These are phyloP conservation scores for Gardenia jasminoides DNA, from an alignment of 257 asterid genomes.

Conservation along the genomic window DNA sequence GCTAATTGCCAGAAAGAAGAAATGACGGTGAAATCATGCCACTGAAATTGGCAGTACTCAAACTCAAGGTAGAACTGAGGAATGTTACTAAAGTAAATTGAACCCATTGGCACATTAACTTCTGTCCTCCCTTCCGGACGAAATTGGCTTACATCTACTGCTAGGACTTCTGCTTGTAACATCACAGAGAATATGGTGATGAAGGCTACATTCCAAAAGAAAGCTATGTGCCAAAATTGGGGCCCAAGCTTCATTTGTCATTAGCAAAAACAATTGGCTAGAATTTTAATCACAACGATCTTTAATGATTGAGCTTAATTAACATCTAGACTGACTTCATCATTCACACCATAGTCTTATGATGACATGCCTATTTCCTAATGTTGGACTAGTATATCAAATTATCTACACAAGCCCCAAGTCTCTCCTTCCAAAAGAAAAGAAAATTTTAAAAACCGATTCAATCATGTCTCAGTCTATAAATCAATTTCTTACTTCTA, in stretches of 20 bases:
- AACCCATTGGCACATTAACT: not conserved
- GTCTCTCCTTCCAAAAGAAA: not conserved
- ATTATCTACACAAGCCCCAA: not conserved
- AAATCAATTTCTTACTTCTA: not conserved
- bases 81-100: not conserved
- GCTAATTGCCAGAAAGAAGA: constrained; percentile 12
- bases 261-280: not conserved
- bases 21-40: constrained; percentile 22
- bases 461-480: not conserved
- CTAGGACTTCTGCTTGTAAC: not conserved
- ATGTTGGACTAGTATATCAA: not conserved
- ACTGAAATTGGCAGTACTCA: constrained; percentile 14
- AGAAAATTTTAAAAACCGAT: not conserved
- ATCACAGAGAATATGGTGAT: constrained; percentile 2
- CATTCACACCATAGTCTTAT: not conserved
- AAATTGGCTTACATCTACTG: not conserved
- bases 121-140: not conserved
- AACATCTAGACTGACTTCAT: not conserved
- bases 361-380: not conserved
- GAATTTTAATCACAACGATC: not conserved
- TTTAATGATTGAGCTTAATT: not conserved
- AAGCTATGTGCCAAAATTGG: constrained; percentile 1
- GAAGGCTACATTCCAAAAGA: constrained; percentile 10
- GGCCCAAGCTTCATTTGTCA: not conserved
- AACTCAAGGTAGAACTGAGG: constrained; percentile 2